Evolutionary conservation across 768 basidiomycete species (phyloP).

Genomic region (Amanita molliuscula): DNA sequence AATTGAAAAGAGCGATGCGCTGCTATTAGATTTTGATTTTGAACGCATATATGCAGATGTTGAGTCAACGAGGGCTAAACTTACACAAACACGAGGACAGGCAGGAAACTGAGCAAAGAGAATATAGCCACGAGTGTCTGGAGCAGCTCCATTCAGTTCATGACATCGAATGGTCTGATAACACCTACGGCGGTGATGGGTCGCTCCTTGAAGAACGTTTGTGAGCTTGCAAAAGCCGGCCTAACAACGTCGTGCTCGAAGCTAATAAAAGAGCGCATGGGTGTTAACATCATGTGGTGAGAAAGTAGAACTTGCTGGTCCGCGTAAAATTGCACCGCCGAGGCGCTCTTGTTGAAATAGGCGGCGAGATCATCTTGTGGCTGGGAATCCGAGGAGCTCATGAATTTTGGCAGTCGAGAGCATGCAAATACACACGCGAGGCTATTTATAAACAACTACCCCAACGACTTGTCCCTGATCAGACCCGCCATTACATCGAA

Average conservation of each 20-base stretch:
- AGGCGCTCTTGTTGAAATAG: constrained; percentile 26
- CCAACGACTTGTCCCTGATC: constrained; percentile 44
- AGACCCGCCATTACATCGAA: constrained; percentile 91
- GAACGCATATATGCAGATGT: background rate
- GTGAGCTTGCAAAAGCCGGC: constrained; percentile 23
- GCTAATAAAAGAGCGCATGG: constrained; percentile 13
- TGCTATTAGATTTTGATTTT: background rate
- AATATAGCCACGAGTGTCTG: constrained; percentile 34
- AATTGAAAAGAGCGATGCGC: constrained; percentile 22
- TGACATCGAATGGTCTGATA: background rate
- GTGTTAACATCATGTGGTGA: background rate
- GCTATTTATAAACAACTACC: background rate
- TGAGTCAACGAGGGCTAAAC: constrained; percentile 8
- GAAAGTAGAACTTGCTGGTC: constrained; percentile 17
- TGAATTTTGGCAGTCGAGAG: background rate
- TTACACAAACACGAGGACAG: constrained; percentile 28
- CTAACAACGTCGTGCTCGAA: constrained; percentile 35
- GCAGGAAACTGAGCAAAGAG: constrained; percentile 22
- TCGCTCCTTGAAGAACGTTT: constrained; percentile 22
- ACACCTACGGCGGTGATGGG: constrained; percentile 24
- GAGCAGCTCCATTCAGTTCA: background rate
- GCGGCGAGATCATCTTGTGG: constrained; percentile 17
- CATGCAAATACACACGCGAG: background rate
- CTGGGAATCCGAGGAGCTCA: background rate
- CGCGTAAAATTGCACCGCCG: constrained; percentile 24